Base-by-base conservation (phyloP, 2,329 filamentous ascomycete genomes). In the Aureobasidium mangrovei region DNA sequence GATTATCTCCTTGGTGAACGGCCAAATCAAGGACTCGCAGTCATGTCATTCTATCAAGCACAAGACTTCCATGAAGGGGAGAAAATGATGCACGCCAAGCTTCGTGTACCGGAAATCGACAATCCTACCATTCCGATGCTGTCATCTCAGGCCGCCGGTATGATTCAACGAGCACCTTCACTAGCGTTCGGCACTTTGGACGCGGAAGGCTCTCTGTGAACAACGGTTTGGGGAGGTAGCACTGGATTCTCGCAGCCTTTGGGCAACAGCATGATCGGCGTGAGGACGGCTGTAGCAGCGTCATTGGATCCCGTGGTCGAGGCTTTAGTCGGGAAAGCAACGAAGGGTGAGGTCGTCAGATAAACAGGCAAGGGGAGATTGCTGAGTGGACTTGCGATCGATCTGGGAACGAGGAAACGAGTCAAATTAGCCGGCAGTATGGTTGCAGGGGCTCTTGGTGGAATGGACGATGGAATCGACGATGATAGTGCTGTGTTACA, bases 151-250 rank as follows among this genome's bases (percentile, higher is more conserved):
- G 83, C 84, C 26, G 80, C 75, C 1, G 72, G 75, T 58, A 77
- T 86, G 58, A 74, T 90, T 3, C 74, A 77, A 48, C 70, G 71
- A 12, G 83, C 81, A 0, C 82, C 86, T 0, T 73, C 93, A 6
- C 73, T 93, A 10, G 87, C 86, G 0, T 70, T 94, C 18, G 88
- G 88, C 1, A 80, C 86, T 0, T 69, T 91, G 1, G 88, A 93
- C 63, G 67, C 70, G 2, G 63, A 81, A 24, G 77, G 78, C 2
- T 72, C 80, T 24, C 87, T 86, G 1, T 94, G 88, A 88, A 85
- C 84, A 12, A 85, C 85, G 0, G 59, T 94, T 6, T 86, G 85
- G 81, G 87, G 87, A n/a, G 88, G 88, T 12, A 74, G 83, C 56
- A 69, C 77, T 1, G 86, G 85, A 0, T 86, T 91, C 60, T 80